Conservation (phyloP, 2,329 filamentous ascomycete genomes). For the Coniochaeta sp. region DNA sequence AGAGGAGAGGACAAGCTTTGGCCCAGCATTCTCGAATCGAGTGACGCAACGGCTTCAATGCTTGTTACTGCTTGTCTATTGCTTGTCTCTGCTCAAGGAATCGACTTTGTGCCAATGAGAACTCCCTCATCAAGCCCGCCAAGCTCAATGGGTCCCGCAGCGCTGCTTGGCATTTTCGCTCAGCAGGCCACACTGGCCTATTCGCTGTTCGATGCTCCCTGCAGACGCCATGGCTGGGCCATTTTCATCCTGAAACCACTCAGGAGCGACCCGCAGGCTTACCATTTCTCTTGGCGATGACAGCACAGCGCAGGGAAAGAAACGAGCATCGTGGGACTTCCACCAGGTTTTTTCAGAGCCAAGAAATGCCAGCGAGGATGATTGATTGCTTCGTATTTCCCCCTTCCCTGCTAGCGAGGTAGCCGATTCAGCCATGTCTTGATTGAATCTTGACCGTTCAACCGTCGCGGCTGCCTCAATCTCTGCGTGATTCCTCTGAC, state of each 20-base stretch:
- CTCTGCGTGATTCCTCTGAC: neutral
- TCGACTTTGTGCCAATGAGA: neutral
- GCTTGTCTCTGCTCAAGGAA: neutral
- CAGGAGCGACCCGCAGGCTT: neutral
- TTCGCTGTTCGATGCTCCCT: neutral
- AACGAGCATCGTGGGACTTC: neutral
- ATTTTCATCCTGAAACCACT: neutral
- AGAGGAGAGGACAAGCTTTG: neutral
- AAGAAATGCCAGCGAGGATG: neutral
- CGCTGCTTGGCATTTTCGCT: neutral
- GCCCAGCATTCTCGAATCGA: neutral
- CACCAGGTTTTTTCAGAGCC: neutral
- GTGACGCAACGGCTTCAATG: neutral
- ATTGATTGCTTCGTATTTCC: neutral
- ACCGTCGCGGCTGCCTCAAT: neutral
- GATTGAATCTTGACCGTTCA: neutral
- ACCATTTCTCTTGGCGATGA: conserved; percentile 1
- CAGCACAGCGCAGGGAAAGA: neutral
- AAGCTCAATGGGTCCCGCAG: neutral
- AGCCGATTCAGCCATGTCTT: neutral
- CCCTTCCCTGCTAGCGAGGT: neutral
- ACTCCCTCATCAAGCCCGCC: neutral
- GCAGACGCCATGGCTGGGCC: neutral
- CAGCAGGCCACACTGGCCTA: neutral
- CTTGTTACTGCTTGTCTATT: neutral